Evolutionary conservation across 257 asterid species (phyloP), one percentile per base, ranked within the genome.

Genomic region (Scutellaria galericulata): DNA sequence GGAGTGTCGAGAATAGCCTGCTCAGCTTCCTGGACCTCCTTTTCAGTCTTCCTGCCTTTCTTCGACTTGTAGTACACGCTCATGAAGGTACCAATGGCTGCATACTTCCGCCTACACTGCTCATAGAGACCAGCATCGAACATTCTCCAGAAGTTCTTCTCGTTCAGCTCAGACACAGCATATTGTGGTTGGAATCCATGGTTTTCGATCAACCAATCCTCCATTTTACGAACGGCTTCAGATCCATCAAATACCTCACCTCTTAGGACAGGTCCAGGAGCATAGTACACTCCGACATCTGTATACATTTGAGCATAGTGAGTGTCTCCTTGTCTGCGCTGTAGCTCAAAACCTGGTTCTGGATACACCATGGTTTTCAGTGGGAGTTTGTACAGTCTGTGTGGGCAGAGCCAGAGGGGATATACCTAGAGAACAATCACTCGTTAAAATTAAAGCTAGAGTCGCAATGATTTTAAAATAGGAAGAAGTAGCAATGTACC

Each of bases 321-420:
- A 9, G 98, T 88, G 24, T 93, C 97, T 0, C 98, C 98, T 70
- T 93, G 98, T 80, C 98, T 85, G 62, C 80, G 90, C 2, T 86
- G 87, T 6, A 60, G 87, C 90, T 93, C 98, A 64, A 93, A 93
- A 63, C 96, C 98, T 22, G 98, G 97, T 74, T 95, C 98, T 0
- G 99, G 99, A 65, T 85, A 92, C 20, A 95, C 76, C 98, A 87
- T 91, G 68, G 97, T 86, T 77, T 95, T 95, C 74, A 84, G 35
- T 0, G 99, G 99, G 73, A 90, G 92, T 60, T 86, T 92, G 79
- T 80, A 95, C 70, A 95, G 80, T 66, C 90, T 73, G 83, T 95
- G 99, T 42, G 99, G 99, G 76, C 99, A 95, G 61, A 95, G 96
- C 99, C 99, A 95, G 68, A 95, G 67, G n/a, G 99, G 99, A 72